Conservation (phyloP, 176 grass and related monocot genomes). For the Rhynchospora breviuscula region DNA sequence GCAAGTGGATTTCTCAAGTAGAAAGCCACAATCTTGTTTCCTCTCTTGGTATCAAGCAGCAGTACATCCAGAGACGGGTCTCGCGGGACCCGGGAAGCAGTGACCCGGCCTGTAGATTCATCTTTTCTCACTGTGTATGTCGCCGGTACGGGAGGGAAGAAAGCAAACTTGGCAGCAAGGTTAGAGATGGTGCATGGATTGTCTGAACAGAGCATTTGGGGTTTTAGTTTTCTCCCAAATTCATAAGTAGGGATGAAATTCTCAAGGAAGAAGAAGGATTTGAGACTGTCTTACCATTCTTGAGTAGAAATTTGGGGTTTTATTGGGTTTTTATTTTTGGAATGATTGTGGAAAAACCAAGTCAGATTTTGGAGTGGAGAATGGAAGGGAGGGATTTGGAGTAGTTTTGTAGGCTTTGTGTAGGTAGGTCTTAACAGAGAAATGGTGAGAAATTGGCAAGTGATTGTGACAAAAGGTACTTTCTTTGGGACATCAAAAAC, state of each 20-base stretch:
- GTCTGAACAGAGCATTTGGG: conserved; percentile 27
- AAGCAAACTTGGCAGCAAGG: conserved; percentile 97
- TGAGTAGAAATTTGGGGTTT: conserved; percentile 1
- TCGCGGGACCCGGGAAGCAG: conserved; percentile 68
- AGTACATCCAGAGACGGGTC: conserved; percentile 80
- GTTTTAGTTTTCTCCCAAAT: conserved; percentile 9
- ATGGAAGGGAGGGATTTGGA: neutral
- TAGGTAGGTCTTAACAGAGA: neutral
- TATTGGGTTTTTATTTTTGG: neutral
- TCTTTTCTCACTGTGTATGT: conserved; percentile 86
- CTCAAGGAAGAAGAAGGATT: neutral
- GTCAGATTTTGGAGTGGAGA: neutral
- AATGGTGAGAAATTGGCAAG: conserved; percentile 9
- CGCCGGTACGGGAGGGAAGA: conserved; percentile 94
- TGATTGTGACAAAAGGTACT: neutral
- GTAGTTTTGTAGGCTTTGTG: conserved; percentile 3
- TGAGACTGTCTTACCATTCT: neutral
- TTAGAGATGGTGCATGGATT: conserved; percentile 83
- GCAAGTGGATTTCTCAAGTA: conserved; percentile 81
- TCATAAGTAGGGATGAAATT: conserved; percentile 23
- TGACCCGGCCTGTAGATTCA: conserved; percentile 57
- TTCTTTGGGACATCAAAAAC: neutral
- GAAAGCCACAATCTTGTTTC: conserved; percentile 88
- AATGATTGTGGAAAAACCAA: neutral
- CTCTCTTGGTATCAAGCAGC: conserved; percentile 60